phyloP scores from a whole-genome alignment of 75 land plant genomes.

The Picea sitchensis region DNA sequence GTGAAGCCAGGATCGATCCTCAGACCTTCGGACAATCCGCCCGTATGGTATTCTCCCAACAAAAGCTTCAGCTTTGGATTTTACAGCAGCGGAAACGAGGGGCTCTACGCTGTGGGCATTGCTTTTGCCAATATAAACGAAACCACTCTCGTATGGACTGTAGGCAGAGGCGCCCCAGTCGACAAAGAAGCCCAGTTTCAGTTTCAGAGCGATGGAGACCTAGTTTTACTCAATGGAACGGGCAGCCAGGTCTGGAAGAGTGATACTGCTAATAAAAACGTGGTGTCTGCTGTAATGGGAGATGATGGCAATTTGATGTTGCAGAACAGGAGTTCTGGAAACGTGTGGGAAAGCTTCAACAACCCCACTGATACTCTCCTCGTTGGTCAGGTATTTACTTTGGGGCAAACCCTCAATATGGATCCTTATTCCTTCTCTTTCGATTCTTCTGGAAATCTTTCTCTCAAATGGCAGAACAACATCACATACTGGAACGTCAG shows the following conservation, averaged over 20 bases:
- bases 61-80: conserved; percentile 34
- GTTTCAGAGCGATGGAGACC: conserved; percentile 28
- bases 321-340: not conserved
- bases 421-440: conserved; percentile 44
- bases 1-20: no score
- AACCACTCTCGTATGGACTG: conserved; percentile 29
- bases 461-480: conserved; percentile 30
- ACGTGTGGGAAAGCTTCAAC: conserved; percentile 45
- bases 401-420: conserved; percentile 8
- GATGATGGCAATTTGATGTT: conserved; percentile 46
- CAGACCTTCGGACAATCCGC: no score
- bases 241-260: conserved; percentile 39
- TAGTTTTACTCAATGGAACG: conserved; percentile 31
- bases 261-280: conserved; percentile 21
- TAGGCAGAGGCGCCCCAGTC: conserved; percentile 15
- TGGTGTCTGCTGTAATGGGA: conserved; percentile 22
- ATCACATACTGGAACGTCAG: conserved; percentile 29
- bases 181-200: conserved; percentile 21
- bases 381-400: conserved; percentile 31
- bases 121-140: not conserved
- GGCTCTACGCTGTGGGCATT: conserved; percentile 6
- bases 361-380: conserved; percentile 51
- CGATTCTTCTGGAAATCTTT: conserved; percentile 23
- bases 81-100: conserved; percentile 6
- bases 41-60: conserved; percentile 35